phyloP scores from a whole-genome alignment of 352 stramenopile species.

The Hyaloperonospora arabidopsidis region DNA sequence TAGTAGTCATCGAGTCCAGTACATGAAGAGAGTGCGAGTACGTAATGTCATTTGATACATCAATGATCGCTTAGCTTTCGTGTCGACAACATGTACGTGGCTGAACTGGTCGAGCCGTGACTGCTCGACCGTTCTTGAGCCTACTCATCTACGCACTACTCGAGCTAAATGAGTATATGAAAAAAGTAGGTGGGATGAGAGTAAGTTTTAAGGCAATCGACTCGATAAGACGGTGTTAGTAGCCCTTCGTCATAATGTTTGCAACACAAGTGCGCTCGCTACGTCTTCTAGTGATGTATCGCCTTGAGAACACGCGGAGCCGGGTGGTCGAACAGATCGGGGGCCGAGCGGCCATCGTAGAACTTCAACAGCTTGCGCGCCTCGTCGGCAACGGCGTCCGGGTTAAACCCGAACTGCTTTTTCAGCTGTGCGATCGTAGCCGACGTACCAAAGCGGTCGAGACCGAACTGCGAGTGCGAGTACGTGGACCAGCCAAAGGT shows the following conservation, averaged over 20 bases:
- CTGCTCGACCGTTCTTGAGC: too few species aligned
- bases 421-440: constrained; percentile 84
- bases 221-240: too few species aligned
- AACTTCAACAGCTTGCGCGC: constrained; percentile 90
- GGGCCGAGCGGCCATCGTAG: constrained; percentile 71
- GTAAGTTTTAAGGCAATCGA: too few species aligned
- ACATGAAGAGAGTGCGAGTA: constrained; percentile 37
- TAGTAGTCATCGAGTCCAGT: constrained; percentile 66
- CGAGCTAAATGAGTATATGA: too few species aligned
- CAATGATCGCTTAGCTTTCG: constrained; percentile 49
- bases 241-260: too few species aligned
- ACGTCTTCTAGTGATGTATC: constrained; percentile 38
- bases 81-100: constrained; percentile 41
- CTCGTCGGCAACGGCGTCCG: constrained; percentile 89
- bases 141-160: too few species aligned
- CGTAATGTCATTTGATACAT: constrained; percentile 46
- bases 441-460: constrained; percentile 58
- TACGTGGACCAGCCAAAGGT: constrained; percentile 95
- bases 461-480: constrained; percentile 84
- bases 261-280: too few species aligned
- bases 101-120: too few species aligned
- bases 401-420: constrained; percentile 94
- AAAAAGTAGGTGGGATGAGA: too few species aligned
- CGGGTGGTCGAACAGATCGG: constrained; percentile 71
- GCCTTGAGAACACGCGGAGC: constrained; percentile 57